Evolutionary conservation across 129 eudicot genomes (phyloP), one percentile per base, ranked within the genome.

Genomic region (Flaveria robusta): DNA sequence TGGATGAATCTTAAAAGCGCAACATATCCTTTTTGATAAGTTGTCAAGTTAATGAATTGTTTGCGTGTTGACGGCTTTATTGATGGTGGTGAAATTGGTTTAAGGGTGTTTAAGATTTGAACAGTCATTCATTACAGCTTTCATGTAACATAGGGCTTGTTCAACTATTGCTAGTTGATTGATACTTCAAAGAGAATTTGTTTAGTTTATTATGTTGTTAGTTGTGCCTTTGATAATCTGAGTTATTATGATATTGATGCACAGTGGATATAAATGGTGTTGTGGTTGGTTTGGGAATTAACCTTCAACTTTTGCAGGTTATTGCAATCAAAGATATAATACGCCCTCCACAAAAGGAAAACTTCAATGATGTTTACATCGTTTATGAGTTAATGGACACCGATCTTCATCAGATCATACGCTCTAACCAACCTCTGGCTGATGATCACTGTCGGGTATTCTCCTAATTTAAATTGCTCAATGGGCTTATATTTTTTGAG

Each of bases 381-480:
- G 96, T 92, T 59, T 87, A 84, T 77, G 97, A 92, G 79, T 82
- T 92, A 27, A 92, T 92, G 97, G 97, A 92, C 85, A 92, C 96
- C 20, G 96, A 92, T 86, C 97, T 92, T 64, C 96, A 92, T 71
- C 97, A 92, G 77, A 92, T 92, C 47, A 87, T 92, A 71, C 90
- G 91, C 50, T 92, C 98, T 65, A 92, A 84, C 86, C 96, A 92
- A 79, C 68, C 79, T 64, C 77, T 92, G 22, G 80, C 93, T 52
- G 98, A 92, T 70, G 98, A 90, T 83, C 98, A 92, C 63, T 92
- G 98, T 76, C 96, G 96, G 96, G 98, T 92, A 4, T 20, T 81
- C 50, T 66, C 50, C n/a, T 66, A 19, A 66, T 39, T 29, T 29
- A 24, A 66, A 37, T 9, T 72, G 51, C 23, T 27, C 20, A 31